Percentiles rank a stretch among this genome's conserved stretches.
phyloP scores from a whole-genome alignment of 2,329 filamentous ascomycete genomes.

The Botrytis squamosa region DNA sequence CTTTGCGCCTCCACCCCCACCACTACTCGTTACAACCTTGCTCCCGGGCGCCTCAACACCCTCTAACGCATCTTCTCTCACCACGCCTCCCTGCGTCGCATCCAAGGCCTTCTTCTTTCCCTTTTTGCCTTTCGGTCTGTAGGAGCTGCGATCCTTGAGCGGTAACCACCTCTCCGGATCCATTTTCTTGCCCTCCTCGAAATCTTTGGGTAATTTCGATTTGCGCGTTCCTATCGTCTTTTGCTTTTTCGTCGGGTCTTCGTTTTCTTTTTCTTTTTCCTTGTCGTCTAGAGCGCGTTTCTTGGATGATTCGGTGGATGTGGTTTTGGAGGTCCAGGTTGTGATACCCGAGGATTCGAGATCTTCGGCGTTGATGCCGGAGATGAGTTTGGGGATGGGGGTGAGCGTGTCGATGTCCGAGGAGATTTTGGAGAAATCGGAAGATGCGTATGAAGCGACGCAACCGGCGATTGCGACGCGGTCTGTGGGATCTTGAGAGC shows the following conservation, averaged over 20 bases:
- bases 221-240: constrained; percentile 44
- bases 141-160: constrained; percentile 82
- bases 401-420: constrained; percentile 58
- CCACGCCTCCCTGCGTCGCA: constrained; percentile 80
- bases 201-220: constrained; percentile 68
- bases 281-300: constrained; percentile 51
- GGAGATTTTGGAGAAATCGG: constrained; percentile 55
- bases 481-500: constrained; percentile 64
- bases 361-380: constrained; percentile 57
- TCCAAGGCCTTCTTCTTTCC: constrained; percentile 79
- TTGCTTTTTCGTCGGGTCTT: constrained; percentile 45
- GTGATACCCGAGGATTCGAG: constrained; percentile 68
- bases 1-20: constrained; percentile 26
- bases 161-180: constrained; percentile 95
- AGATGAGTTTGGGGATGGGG: constrained; percentile 59
- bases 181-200: constrained; percentile 72
- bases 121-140: constrained; percentile 88
- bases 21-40: constrained; percentile 60
- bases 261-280: constrained; percentile 46
- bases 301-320: constrained; percentile 44
- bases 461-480: constrained; percentile 74
- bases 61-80: constrained; percentile 69
- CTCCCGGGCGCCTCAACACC: constrained; percentile 62
- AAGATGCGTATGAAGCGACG: constrained; percentile 75
- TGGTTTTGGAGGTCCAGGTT: constrained; percentile 39